phyloP scores from a whole-genome alignment of 2,329 filamentous ascomycete genomes.

The Sporothrix inflata region DNA sequence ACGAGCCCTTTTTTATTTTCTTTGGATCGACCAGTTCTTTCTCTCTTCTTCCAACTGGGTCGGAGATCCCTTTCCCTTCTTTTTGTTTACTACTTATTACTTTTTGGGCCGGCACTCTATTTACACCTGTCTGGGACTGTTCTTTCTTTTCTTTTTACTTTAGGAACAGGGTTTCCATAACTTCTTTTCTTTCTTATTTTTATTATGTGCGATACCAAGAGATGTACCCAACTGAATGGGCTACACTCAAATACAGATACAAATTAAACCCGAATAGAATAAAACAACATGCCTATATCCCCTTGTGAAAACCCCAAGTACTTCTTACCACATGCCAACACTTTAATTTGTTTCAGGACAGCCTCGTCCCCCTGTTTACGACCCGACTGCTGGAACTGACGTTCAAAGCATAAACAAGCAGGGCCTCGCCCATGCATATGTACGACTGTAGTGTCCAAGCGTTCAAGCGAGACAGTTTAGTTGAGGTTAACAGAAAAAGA shows the following conservation, averaged over 20 bases:
- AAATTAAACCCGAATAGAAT: not conserved
- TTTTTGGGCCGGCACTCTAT: constrained; percentile 12
- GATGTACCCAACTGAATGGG: not conserved
- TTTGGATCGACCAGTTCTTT: not conserved
- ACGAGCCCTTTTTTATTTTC: not conserved
- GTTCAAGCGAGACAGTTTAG: not conserved
- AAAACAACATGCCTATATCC: no score
- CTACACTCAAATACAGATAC: constrained; percentile 2
- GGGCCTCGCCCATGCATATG: not conserved
- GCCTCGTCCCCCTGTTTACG: not conserved
- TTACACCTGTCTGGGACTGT: not conserved
- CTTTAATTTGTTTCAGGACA: not conserved
- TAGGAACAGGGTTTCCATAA: not conserved
- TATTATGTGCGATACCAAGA: constrained; percentile 18
- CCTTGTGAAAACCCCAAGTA: no score
- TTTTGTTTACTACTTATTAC: constrained; percentile 3
- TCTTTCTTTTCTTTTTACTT: not conserved
- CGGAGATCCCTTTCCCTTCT: no score
- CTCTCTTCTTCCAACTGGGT: not conserved
- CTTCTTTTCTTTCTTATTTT: not conserved
- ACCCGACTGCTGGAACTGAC: not conserved
- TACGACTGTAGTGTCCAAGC: constrained; percentile 1
- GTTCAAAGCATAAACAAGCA: not conserved
- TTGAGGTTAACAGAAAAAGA: not conserved
- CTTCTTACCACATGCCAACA: no score